A percentile compares a stretch with the other conserved stretches of the same genome.
These are phyloP conservation scores for Puccinia hordei DNA, from an alignment of 1,284 basidiomycete genomes.

Conservation along the genomic window DNA sequence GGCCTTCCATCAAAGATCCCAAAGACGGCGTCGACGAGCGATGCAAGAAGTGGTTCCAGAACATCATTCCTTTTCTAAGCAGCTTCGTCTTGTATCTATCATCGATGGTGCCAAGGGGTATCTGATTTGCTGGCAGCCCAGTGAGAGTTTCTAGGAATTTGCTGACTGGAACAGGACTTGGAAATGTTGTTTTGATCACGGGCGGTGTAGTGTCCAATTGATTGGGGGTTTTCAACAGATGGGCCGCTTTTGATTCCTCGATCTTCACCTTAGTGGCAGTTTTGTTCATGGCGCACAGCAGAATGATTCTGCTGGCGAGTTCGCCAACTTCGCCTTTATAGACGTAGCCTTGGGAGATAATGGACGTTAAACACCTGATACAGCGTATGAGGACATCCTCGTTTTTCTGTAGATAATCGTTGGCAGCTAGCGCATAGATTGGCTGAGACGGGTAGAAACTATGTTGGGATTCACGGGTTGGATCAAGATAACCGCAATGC, in stretches of 20 bases:
- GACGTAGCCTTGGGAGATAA: neutral
- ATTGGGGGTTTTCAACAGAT: neutral
- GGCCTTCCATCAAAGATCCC: neutral
- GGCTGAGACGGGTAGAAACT: slow-evolving; percentile 13
- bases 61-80: slow-evolving; percentile 2
- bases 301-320: neutral
- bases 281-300: slow-evolving; percentile 11
- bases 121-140: neutral
- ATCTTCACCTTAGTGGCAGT: neutral
- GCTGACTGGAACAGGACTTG: neutral
- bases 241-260: neutral
- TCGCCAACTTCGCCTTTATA: neutral
- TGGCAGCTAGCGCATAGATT: slow-evolving; percentile 4
- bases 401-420: neutral
- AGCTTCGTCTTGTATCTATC: neutral
- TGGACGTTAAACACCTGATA: neutral
- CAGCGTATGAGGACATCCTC: neutral
- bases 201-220: neutral
- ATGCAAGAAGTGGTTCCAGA: neutral
- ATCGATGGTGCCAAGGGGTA: neutral
- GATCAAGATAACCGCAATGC: slow-evolving; percentile 3
- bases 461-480: neutral
- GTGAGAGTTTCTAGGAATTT: slow-evolving; percentile 1
- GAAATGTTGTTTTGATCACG: neutral
- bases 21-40: neutral